phyloP scores from a whole-genome alignment of 2,329 filamentous ascomycete genomes.

The Cladosporium sp. region DNA sequence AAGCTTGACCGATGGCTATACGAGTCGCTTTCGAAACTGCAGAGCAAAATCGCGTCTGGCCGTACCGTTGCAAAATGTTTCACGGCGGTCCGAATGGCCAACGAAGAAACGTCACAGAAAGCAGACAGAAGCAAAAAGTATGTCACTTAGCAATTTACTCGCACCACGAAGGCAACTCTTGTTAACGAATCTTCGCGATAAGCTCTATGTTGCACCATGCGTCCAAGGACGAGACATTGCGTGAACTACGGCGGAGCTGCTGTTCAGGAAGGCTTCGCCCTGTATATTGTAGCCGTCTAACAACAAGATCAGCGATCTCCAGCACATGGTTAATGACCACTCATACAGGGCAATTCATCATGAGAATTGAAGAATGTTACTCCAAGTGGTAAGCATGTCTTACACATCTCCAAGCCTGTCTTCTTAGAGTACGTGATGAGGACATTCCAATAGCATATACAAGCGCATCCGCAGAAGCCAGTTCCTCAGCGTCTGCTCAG shows the following conservation, averaged over 20 bases:
- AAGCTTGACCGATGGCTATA: not conserved
- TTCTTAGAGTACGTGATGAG: not conserved
- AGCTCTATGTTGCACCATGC: not conserved
- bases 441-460: not conserved
- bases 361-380: not conserved
- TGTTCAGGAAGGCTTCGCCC: not conserved
- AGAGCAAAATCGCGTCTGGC: not conserved
- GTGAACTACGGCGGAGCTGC: not conserved
- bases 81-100: not conserved
- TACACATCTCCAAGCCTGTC: not conserved
- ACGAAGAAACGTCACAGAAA: not conserved
- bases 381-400: not conserved
- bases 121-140: not conserved
- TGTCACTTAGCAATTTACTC: not conserved
- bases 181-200: not conserved
- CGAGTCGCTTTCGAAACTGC: not conserved
- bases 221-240: not conserved
- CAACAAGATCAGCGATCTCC: rapidly evolving
- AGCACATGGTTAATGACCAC: not conserved
- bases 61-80: not conserved
- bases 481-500: not conserved
- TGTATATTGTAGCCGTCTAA: not conserved
- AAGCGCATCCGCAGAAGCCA: not conserved
- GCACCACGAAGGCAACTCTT: not conserved
- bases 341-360: not conserved